These are phyloP conservation scores for Hagleromyces aurorensis DNA, from an alignment of 805 yeast genomes.

Conservation along the genomic window DNA sequence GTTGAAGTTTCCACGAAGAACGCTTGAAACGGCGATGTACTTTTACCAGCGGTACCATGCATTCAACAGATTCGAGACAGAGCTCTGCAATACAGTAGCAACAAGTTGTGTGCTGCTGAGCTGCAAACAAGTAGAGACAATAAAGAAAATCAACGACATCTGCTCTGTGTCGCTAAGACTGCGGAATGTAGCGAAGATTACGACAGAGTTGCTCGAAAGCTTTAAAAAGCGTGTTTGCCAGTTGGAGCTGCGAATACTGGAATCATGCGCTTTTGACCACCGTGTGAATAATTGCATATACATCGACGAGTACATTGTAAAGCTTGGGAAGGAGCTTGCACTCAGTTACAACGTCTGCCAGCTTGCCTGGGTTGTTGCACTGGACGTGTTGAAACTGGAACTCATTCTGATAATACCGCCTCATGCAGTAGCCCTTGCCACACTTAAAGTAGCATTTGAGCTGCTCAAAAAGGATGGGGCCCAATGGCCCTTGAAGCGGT, in stretches of 20 bases:
- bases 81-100: constrained; percentile 54
- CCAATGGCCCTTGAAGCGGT: constrained; percentile 19
- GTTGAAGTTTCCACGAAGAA: constrained; percentile 60
- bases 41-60: constrained; percentile 66
- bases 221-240: constrained; percentile 50
- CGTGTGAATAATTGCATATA: constrained; percentile 43
- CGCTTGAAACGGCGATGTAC: constrained; percentile 62
- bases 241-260: constrained; percentile 66
- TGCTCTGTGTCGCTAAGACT: constrained; percentile 34
- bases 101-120: constrained; percentile 63
- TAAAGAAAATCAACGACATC: constrained; percentile 63
- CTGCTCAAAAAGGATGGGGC: constrained; percentile 28
- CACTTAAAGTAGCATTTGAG: constrained; percentile 52
- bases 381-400: constrained; percentile 66
- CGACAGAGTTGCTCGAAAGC: constrained; percentile 37
- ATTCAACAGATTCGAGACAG: constrained; percentile 51
- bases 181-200: constrained; percentile 23
- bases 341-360: constrained; percentile 42
- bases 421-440: constrained; percentile 65
- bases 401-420: constrained; percentile 63
- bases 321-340: constrained; percentile 44
- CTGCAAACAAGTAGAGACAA: constrained; percentile 74
- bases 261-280: constrained; percentile 74
- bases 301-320: constrained; percentile 59
- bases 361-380: constrained; percentile 67